phyloP scores from a whole-genome alignment of 208 protist species.

The Trypanosomatidae sp. region DNA sequence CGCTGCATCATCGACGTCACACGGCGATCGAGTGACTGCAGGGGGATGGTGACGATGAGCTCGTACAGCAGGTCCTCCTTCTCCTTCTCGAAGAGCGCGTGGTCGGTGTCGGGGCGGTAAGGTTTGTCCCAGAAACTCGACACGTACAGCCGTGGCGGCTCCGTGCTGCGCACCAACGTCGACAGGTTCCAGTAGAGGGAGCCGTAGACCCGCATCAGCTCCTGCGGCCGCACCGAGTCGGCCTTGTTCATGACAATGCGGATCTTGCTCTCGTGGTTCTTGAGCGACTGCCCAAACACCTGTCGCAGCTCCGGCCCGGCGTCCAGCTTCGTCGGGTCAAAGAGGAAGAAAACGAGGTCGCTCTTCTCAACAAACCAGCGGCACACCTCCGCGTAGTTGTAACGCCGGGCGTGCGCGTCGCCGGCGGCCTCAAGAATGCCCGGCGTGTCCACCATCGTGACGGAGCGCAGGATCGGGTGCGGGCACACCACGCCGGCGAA shows the following conservation, averaged over 20 bases:
- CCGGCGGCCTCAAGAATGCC: slow-evolving; percentile 94
- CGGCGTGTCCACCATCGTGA: slow-evolving; percentile 97
- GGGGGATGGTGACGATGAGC: slow-evolving; percentile 79
- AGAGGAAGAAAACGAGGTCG: slow-evolving; percentile 97
- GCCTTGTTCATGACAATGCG: slow-evolving; percentile 98
- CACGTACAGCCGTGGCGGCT: slow-evolving; percentile 96
- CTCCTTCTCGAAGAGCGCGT: slow-evolving; percentile 82
- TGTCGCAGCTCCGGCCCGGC: slow-evolving; percentile 70
- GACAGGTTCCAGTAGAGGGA: slow-evolving; percentile 97
- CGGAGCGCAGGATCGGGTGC: slow-evolving; percentile 88
- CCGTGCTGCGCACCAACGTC: slow-evolving; percentile 93
- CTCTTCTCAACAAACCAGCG: slow-evolving; percentile 94
- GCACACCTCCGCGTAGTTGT: slow-evolving; percentile 81
- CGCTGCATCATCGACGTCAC: slow-evolving; percentile 91
- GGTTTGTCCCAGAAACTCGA: slow-evolving; percentile 96
- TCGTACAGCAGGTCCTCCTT: slow-evolving; percentile 89
- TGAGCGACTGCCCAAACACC: slow-evolving; percentile 66
- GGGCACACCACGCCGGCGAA: slow-evolving; percentile 77
- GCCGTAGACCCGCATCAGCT: slow-evolving; percentile 97
- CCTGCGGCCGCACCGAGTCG: slow-evolving; percentile 91
- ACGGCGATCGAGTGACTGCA: slow-evolving; percentile 84
- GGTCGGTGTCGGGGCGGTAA: slow-evolving; percentile 74
- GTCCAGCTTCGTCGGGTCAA: slow-evolving; percentile 98
- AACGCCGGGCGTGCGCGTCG: slow-evolving; percentile 64
- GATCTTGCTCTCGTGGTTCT: slow-evolving; percentile 94